phyloP scores from a whole-genome alignment of 2,329 filamentous ascomycete genomes.

The Hymenoscyphus fructigenus region DNA sequence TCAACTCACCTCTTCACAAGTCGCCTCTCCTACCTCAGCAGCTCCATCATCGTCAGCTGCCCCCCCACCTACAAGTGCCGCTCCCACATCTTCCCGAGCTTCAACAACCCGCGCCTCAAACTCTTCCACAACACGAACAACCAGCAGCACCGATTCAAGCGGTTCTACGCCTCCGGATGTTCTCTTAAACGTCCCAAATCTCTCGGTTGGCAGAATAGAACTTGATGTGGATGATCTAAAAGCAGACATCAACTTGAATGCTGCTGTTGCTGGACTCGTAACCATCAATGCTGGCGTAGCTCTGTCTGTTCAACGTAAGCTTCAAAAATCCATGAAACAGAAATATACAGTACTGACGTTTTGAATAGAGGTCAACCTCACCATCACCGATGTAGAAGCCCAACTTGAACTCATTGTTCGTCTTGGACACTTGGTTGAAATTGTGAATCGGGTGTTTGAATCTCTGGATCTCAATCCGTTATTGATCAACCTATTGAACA shows the following conservation, averaged over 20 bases:
- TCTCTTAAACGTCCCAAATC: slow-evolving; percentile 54
- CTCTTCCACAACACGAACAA: slow-evolving; percentile 8
- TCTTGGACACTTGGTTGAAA: slow-evolving; percentile 58
- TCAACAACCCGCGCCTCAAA: slow-evolving; percentile 5
- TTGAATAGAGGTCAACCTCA: slow-evolving; percentile 53
- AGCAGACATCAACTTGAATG: slow-evolving; percentile 60
- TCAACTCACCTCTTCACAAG: background rate
- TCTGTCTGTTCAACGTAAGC: slow-evolving; percentile 39
- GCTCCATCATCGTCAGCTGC: slow-evolving; percentile 25
- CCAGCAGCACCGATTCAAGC: slow-evolving; percentile 4
- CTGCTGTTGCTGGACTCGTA: slow-evolving; percentile 58
- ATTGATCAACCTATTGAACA: slow-evolving; percentile 55
- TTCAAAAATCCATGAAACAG: background rate
- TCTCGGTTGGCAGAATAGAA: slow-evolving; percentile 59
- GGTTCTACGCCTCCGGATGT: slow-evolving; percentile 52
- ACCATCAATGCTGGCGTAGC: slow-evolving; percentile 49
- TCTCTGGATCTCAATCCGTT: slow-evolving; percentile 61
- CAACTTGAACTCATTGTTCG: slow-evolving; percentile 59
- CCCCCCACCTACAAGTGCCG: slow-evolving; percentile 17
- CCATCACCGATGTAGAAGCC: slow-evolving; percentile 59
- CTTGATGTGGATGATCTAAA: slow-evolving; percentile 58
- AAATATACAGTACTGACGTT: background rate
- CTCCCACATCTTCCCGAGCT: slow-evolving; percentile 7
- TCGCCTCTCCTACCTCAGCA: background rate
- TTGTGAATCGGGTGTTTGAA: slow-evolving; percentile 59